These are phyloP conservation scores for Pachysandra terminalis DNA, from an alignment of 164 flowering plant species.

Conservation along the genomic window DNA sequence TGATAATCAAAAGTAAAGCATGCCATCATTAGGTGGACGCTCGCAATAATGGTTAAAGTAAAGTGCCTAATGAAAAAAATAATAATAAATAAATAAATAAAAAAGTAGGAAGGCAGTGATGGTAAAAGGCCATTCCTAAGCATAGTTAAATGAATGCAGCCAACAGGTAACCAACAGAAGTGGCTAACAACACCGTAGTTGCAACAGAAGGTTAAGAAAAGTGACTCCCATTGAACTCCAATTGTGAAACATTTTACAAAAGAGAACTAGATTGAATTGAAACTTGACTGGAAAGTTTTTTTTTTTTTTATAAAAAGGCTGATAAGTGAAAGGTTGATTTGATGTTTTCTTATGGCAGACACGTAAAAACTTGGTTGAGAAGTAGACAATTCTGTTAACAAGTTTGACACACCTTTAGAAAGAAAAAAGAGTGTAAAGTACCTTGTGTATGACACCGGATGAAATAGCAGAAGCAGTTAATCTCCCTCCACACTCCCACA, in stretches of 20 bases:
- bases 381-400: neutral
- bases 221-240: too few relatives aligned
- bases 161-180: neutral
- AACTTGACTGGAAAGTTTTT: neutral
- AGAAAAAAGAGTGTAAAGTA: constrained; percentile 9
- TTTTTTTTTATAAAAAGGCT: neutral
- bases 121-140: neutral
- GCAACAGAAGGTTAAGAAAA: neutral
- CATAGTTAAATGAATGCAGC: neutral
- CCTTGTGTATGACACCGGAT: constrained; percentile 68
- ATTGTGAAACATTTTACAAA: too few relatives aligned
- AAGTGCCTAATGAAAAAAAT: neutral
- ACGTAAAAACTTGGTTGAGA: too few relatives aligned
- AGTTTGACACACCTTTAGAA: too few relatives aligned
- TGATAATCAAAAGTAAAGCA: too few relatives aligned
- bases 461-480: constrained; percentile 95
- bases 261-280: too few relatives aligned
- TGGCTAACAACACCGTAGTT: neutral
- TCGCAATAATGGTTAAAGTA: neutral
- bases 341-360: neutral
- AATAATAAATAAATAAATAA: too few relatives aligned
- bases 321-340: neutral
- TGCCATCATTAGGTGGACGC: neutral
- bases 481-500: constrained; percentile 98
- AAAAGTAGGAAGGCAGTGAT: neutral